Base-by-base conservation (phyloP, 2,329 filamentous ascomycete genomes). In the Metarhizium robertsii region DNA sequence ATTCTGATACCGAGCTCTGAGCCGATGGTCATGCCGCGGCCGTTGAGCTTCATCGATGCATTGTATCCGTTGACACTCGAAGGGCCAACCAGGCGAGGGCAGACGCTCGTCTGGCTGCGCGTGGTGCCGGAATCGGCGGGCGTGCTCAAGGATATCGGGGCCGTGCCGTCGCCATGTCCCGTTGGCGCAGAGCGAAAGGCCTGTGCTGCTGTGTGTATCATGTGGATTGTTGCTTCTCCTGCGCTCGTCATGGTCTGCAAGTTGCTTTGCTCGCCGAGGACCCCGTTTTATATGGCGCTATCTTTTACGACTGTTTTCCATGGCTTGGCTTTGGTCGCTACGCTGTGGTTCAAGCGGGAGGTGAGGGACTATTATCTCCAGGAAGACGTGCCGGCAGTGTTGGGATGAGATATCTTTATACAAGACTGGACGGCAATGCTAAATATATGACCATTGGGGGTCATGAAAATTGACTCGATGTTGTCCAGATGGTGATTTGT, bases 21-120 rank as follows among this genome's bases (percentile, higher is more conserved):
- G 47, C 30, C 55, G 18, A n/a, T 57, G 2, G 55, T 57, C 18
- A 51, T 57, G n/a, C 55, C 55, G 47, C 55, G 53, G 25, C 40
- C 46, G 11, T 51, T 57, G 6, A 51, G 46, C 36, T 54, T 57
- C 16, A 30, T 48, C 11, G 34, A 51, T 18, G 55, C 51, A 3
- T 16, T 57, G 38, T 20, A 16, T 25, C 55, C 55, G 32, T 46
- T 57, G 45, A 50, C 30, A 11, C 34, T 57, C 4, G 55, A 57
- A 32, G 55, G 52, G 10, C 45, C 55, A 18, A 43, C 51, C 16
- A 51, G 55, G 25, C 53, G 42, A 18, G 55, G 55, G 8, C 30
- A 20, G n/a, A 38, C 42, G 18, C 40, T 57, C 38, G 55, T 57
- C 20, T 57, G 55, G 55, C 16, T 57, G 30, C 36, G 30, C 16